Base-by-base conservation (phyloP, 345 rosid species). In the Euphorbia tirucalli region DNA sequence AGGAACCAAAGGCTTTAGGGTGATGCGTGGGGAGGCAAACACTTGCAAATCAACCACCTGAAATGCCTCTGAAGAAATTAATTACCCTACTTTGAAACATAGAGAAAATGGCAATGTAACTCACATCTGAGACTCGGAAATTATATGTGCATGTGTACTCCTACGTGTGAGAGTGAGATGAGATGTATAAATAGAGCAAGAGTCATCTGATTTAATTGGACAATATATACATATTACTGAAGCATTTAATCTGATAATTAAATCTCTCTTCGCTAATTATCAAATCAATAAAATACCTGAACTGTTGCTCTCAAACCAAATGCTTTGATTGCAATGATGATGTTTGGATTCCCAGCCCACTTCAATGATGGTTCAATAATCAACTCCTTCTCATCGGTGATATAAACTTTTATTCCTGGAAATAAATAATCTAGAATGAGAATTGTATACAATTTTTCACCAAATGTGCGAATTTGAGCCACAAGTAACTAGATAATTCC, bases 41-140 rank as follows among this genome's bases (percentile, higher is more conserved):
- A 95, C 93, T 84, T 95, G 99, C 72, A 92, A 73, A 85, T 95
- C 99, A 35, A 95, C 80, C 76, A 90, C 89, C 98, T 94, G 86
- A 69, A 71, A 73, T 59, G 5, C n/a, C 11, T 30, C 43, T 60
- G n/a, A 63, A 35, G 22, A n/a, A 69, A 31, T 63, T 32, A 63
- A 46, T 30, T n/a, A 0, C 28, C 32, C 28, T 32, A 24, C n/a
- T 16, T 30, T 56, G 41, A 65, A 48, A 63, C 11, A 7, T 6
- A 28, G 49, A 14, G n/a, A 68, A 39, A 16, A 27, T 19, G 50
- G 22, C 35, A 61, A 61, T 39, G 44, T 37, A n/a, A n/a, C n/a
- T n/a, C n/a, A 54, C 44, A 7, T 28, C 16, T 31, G 50, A 4
- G 16, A 44, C 21, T 46, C 55, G 44, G 30, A 11, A 65, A 65